Conservation (phyloP, 768 basidiomycete species). For the Clavulina sp. region DNA sequence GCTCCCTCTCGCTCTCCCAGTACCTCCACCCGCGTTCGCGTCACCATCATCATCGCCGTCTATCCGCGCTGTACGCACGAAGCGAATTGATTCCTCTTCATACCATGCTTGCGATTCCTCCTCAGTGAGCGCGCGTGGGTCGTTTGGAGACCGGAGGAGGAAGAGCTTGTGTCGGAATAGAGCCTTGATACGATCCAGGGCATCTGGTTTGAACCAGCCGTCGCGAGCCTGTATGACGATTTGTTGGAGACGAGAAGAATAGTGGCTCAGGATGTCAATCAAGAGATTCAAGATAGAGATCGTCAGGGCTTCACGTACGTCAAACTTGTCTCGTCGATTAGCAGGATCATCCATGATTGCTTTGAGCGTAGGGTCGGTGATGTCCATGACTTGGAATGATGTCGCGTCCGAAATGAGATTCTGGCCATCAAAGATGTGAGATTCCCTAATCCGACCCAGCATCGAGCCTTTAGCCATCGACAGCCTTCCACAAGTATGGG, state of each 20-base stretch:
- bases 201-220: constrained; percentile 71
- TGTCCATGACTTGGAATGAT: constrained; percentile 88
- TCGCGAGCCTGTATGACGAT: constrained; percentile 44
- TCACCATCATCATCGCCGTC: constrained; percentile 19
- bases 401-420: constrained; percentile 69
- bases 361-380: constrained; percentile 68
- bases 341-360: constrained; percentile 61
- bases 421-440: constrained; percentile 81
- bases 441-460: no score
- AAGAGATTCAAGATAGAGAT: neutral
- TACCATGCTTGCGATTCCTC: constrained; percentile 52
- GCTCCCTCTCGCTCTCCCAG: neutral
- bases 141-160: constrained; percentile 58
- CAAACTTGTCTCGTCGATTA: constrained; percentile 49
- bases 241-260: neutral
- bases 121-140: constrained; percentile 47
- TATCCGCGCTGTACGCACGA: neutral
- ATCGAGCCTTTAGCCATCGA: no score
- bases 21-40: neutral
- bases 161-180: constrained; percentile 71
- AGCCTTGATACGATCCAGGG: constrained; percentile 68
- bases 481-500: no score
- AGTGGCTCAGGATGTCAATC: neutral
- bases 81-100: neutral
- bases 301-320: constrained; percentile 33